Evolutionary conservation across 2,329 filamentous ascomycete species (phyloP).

Genomic region (Hortaea sp.): DNA sequence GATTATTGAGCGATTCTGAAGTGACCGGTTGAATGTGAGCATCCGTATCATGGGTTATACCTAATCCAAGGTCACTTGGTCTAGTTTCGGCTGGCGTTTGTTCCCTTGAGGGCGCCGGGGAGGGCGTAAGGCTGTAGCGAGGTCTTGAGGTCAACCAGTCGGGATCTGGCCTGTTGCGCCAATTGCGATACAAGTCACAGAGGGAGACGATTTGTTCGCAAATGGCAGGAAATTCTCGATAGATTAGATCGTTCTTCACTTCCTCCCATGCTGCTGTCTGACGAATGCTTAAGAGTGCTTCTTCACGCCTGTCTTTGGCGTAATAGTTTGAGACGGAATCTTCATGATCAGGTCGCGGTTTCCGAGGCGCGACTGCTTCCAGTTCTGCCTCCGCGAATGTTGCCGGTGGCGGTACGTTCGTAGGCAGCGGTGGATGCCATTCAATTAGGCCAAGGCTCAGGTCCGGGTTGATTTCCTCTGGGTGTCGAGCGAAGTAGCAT

Average conservation of each 20-base stretch:
- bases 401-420: conserved; percentile 32
- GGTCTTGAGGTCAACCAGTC: background rate
- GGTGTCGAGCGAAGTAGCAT: conserved; percentile 34
- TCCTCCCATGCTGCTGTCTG: conserved; percentile 41
- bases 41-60: background rate
- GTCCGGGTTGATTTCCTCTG: conserved; percentile 33
- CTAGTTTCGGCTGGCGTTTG: background rate
- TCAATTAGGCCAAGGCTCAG: conserved; percentile 36
- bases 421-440: conserved; percentile 35
- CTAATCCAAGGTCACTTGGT: background rate
- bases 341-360: conserved; percentile 28
- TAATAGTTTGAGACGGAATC: conserved; percentile 43
- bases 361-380: conserved; percentile 29
- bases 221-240: conserved; percentile 34
- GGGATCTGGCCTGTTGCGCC: conserved; percentile 11
- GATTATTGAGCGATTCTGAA: conserved; percentile 11
- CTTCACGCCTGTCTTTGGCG: conserved; percentile 31
- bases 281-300: conserved; percentile 37
- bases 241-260: conserved; percentile 42
- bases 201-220: conserved; percentile 33
- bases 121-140: background rate
- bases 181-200: conserved; percentile 25
- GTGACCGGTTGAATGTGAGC: background rate
- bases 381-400: conserved; percentile 36
- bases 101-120: background rate